Conservation (phyloP, 2,329 filamentous ascomycete species). For the Cladobotryum protrusum region DNA sequence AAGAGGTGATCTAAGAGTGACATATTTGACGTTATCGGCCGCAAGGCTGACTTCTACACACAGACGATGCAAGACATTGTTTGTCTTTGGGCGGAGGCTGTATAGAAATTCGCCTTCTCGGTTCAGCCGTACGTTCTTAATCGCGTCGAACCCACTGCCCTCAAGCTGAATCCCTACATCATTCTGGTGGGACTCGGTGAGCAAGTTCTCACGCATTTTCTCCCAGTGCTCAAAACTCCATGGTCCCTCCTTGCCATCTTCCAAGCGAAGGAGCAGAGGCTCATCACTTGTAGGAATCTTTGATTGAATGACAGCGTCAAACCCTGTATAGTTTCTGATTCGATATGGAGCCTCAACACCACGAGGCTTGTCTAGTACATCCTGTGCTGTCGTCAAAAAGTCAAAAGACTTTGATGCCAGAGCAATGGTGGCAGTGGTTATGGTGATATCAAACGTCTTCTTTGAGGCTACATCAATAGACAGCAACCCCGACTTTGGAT, state of each 20-base stretch:
- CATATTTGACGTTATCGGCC: slow-evolving; percentile 95
- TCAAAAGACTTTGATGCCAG: slow-evolving; percentile 87
- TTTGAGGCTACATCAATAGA: slow-evolving; percentile 82
- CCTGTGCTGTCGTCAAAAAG: slow-evolving; percentile 77
- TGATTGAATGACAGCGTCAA: slow-evolving; percentile 78
- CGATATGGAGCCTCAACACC: slow-evolving; percentile 88
- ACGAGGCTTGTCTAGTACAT: slow-evolving; percentile 87
- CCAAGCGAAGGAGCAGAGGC: slow-evolving; percentile 66
- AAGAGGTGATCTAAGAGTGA: slow-evolving; percentile 87
- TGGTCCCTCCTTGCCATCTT: slow-evolving; percentile 83
- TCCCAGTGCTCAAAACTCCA: slow-evolving; percentile 98
- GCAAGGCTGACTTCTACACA: slow-evolving; percentile 88
- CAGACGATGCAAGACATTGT: slow-evolving; percentile 78
- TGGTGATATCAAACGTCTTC: slow-evolving; percentile 83
- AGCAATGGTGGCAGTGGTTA: slow-evolving; percentile 91
- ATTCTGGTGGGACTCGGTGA: slow-evolving; percentile 73
- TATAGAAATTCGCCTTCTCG: slow-evolving; percentile 94
- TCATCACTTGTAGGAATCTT: slow-evolving; percentile 61
- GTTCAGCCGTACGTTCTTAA: slow-evolving; percentile 82
- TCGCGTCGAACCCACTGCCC: slow-evolving; percentile 85
- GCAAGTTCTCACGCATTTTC: slow-evolving; percentile 88
- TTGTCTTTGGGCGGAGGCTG: slow-evolving; percentile 78
- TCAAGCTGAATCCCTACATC: slow-evolving; percentile 79
- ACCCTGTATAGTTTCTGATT: slow-evolving; percentile 93
- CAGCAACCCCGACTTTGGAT: slow-evolving; percentile 66